Percentiles rank a stretch among this genome's conserved stretches.
Conservation (phyloP, 2,329 filamentous ascomycete species). For the Pseudogymnoascus sp. region DNA sequence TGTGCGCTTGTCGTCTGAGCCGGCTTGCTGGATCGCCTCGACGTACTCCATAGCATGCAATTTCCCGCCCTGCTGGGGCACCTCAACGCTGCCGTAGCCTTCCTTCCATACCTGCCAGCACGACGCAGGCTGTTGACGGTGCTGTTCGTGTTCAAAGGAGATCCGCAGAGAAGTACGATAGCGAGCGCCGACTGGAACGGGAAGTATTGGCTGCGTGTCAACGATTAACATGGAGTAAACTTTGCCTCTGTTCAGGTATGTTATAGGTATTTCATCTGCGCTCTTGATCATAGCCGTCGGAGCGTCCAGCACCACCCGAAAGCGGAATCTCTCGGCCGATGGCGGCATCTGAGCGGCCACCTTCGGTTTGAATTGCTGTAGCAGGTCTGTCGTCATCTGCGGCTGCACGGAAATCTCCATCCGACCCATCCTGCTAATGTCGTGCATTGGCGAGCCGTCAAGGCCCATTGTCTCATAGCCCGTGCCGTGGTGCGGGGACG, state of each 20-base stretch:
- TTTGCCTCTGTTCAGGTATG: constrained; percentile 96
- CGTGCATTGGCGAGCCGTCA: constrained; percentile 61
- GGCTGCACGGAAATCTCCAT: constrained; percentile 58
- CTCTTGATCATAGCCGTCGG: constrained; percentile 95
- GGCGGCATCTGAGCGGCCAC: constrained; percentile 43
- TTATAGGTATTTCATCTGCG: constrained; percentile 86
- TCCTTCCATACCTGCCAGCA: constrained; percentile 97
- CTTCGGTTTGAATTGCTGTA: constrained; percentile 40
- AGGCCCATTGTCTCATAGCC: constrained; percentile 74
- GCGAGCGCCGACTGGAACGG: constrained; percentile 52
- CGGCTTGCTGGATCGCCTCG: constrained; percentile 52
- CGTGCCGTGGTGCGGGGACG: constrained; percentile 74
- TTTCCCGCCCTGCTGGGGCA: constrained; percentile 85
- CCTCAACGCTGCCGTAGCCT: constrained; percentile 89
- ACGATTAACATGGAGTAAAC: constrained; percentile 81
- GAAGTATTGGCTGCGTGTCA: constrained; percentile 62
- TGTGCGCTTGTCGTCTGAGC: constrained; percentile 58
- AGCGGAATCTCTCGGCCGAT: constrained; percentile 71
- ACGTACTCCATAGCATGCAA: constrained; percentile 94
- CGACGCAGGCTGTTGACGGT: constrained; percentile 70
- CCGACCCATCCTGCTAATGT: constrained; percentile 46
- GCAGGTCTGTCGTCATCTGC: constrained; percentile 52
- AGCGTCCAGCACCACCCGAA: constrained; percentile 81
- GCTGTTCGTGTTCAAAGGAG: constrained; percentile 94
- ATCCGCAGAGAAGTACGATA: constrained; percentile 92